A percentile compares a stretch with the other conserved stretches of the same genome.
Evolutionary conservation across 106 monocot genomes (phyloP).

Genomic region (Dioscorea alata): DNA sequence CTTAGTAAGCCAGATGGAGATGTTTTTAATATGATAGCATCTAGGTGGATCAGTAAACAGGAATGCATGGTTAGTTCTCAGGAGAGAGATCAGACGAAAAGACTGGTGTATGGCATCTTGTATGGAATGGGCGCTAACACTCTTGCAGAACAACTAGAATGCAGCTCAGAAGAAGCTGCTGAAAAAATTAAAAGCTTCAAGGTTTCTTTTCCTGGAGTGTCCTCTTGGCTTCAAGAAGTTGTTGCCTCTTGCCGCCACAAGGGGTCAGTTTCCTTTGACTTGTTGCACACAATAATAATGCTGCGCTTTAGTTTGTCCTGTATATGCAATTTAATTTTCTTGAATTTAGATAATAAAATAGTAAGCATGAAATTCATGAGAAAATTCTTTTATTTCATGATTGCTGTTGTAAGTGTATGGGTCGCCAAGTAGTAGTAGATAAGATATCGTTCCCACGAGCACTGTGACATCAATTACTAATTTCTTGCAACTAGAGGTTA

Average conservation of each 20-base stretch:
- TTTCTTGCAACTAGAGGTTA: too few relatives aligned
- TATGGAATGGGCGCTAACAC: constrained; percentile 94
- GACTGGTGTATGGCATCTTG: constrained; percentile 89
- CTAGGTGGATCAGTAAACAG: constrained; percentile 74
- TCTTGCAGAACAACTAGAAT: constrained; percentile 85
- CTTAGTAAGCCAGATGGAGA: constrained; percentile 90
- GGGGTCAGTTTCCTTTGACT: constrained; percentile 41
- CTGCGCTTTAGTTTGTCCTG: background rate
- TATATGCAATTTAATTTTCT: background rate
- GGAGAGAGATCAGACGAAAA: constrained; percentile 88
- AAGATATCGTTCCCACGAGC: too few relatives aligned
- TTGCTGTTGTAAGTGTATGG: too few relatives aligned
- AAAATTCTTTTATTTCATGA: too few relatives aligned
- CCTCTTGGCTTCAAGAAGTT: constrained; percentile 79
- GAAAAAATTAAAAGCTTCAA: constrained; percentile 81
- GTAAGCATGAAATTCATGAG: too few relatives aligned
- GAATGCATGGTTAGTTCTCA: constrained; percentile 44
- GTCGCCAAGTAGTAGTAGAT: too few relatives aligned
- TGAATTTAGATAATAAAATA: background rate
- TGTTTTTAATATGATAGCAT: constrained; percentile 84
- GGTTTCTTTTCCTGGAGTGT: constrained; percentile 73
- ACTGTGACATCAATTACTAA: too few relatives aligned
- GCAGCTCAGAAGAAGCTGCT: constrained; percentile 63
- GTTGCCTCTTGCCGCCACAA: constrained; percentile 63
- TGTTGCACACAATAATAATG: background rate